Evolutionary conservation across 495 filamentous ascomycete genomes (phyloP), one percentile per base, ranked within the genome.

Genomic region (Rusavskia elegans): DNA sequence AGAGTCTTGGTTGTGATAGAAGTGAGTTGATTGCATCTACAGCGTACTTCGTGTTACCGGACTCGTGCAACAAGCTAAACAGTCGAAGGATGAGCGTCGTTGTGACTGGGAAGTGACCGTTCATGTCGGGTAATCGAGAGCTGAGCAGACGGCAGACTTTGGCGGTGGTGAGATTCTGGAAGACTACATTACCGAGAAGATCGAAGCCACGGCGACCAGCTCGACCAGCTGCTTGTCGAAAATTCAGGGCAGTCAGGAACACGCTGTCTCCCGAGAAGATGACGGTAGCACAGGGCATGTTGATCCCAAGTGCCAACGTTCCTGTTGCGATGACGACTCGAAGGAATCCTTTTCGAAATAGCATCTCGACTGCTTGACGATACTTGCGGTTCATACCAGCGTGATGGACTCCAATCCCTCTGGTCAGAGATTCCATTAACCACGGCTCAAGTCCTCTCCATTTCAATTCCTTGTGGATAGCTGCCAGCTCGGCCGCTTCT

Each of bases 271-370:
- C 84, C 5, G 70, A 74, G 61, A 89, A 89, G 5, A 88, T 76
- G 9, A 87, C 83, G 1, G 85, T 89, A 57, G 83, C 84, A 59
- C 84, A 87, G 20, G 85, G 85, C 85, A 87, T 89, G 54, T 89
- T 89, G 66, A 89, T 85, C 63, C 85, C 85, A 21, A 89, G 66
- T 35, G 78, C 78, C 13, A 89, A 69, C 0, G 84, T 87, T 0
- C 85, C 85, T 11, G 84, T 89, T 0, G 85, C 84, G 42, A 89
- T 74, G 10, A 87, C 77, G n/a, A 85, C 79, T 5, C 79, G 70
- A 10, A 88, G 66, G 54, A 69, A 88, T 0, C 85, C 82, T 59
- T 78, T 83, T 13, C 85, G 74, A 63, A 89, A 89, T 0, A 88
- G 66, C 58, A 83, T 80, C 59, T 85, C 82, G 14, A 83, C 79